Evolutionary conservation across 2,329 filamentous ascomycete species (phyloP), one percentile per base, ranked within the genome.

Genomic region (Coniochaeta sp.): DNA sequence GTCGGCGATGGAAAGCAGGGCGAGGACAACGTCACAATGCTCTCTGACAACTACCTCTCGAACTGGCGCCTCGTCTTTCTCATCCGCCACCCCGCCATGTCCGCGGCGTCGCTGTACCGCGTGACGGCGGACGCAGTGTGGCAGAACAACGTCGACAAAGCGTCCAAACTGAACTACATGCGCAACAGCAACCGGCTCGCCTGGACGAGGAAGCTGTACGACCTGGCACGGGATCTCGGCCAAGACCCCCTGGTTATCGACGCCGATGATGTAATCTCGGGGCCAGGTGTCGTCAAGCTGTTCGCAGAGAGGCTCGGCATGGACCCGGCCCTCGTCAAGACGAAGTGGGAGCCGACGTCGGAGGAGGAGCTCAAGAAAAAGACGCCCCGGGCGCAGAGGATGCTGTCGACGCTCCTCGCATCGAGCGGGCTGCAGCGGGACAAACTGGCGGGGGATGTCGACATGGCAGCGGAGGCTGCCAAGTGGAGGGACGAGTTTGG

Each of bases 21-120:
- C 13, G 24, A 31, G 3, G 9, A 20, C 33, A 53, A 53, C 49
- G 6, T 24, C 1, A 53, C 52, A 5, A 2, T 49, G 13, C 14
- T 53, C 49, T 30, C 49, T 18, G 52, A 53, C 49, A 45, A 42
- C 18, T 53, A 53, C 49, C 33, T 51, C 20, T 33, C 31, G 42
- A 35, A 16, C 6, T 53, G 52, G 52, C 32, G 28, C 14, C 14
- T 51, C 16, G 42, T 27, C 42, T 51, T 53, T 18, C 8, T 53
- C 18, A 53, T 53, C 49, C 52, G 52, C 14, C 52, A 53, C 49
- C 49, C 52, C 42, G 52, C 52, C 18, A 49, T 53, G 45, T 45
- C 52, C 2, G 51, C 26, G 31, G n/a, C n/a, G n/a, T n/a, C n/a
- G n/a, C n/a, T n/a, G n/a, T n/a, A n/a, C n/a, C n/a, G n/a, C n/a